Evolutionary conservation across 768 basidiomycete genomes (phyloP).

Genomic region (Leccinellum rugosiceps): DNA sequence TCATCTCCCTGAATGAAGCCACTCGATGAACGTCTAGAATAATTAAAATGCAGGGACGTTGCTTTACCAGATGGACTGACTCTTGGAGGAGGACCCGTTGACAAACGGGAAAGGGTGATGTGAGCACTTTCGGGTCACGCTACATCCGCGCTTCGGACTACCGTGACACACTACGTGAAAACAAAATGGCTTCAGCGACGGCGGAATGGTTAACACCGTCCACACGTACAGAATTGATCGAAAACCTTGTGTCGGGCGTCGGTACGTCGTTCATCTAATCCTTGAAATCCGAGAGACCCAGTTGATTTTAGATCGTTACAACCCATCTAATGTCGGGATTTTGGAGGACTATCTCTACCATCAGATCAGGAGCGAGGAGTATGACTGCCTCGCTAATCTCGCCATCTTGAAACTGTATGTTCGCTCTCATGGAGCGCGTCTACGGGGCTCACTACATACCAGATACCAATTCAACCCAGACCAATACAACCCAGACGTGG

Average conservation of each 20-base stretch:
- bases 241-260: conserved; percentile 87
- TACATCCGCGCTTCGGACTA: not conserved
- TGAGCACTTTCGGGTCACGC: conserved; percentile 9
- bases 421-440: not conserved
- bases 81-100: not conserved
- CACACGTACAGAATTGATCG: conserved; percentile 82
- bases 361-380: conserved; percentile 87
- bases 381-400: conserved; percentile 92
- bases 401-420: conserved; percentile 88
- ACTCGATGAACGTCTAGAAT: not conserved
- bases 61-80: not conserved
- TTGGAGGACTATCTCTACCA: conserved; percentile 97
- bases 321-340: conserved; percentile 88
- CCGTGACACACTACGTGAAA: conserved; percentile 2
- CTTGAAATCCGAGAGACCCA: not conserved
- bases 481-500: conserved; percentile 89
- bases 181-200: conserved; percentile 35
- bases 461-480: conserved; percentile 97
- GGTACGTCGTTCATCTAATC: conserved; percentile 46
- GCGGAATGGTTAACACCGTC: conserved; percentile 71
- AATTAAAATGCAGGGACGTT: not conserved
- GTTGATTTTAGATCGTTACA: conserved; percentile 78
- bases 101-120: not conserved
- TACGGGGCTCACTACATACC: conserved; percentile 1
- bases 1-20: not conserved